Base-by-base conservation (phyloP, 768 basidiomycete species). In the Hemileccinum impolitum region DNA sequence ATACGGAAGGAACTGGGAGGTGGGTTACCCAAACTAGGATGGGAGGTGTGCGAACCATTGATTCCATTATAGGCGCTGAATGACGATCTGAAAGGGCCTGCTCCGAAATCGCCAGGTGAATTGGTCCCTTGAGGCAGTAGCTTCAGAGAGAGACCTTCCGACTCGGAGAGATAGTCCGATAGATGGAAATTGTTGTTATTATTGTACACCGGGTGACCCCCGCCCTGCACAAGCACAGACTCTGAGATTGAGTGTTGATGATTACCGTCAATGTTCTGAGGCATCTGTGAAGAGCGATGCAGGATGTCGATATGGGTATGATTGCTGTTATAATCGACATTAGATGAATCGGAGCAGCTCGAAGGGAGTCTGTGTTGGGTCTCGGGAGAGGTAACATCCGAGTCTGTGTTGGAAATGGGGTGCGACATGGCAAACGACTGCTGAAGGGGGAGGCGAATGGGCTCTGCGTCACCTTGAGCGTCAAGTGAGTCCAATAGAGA, bases 391-490 rank as follows among this genome's bases (percentile, higher is more conserved):
- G 66, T 19, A 31, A 53, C 68, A 17, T 72, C 74, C 36, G 82
- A 77, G 41, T 80, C 78, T 4, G 81, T 72, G 54, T 76, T 75
- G 9, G 82, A 77, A 21, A 76, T 56, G 38, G 81, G 72, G 63
- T 51, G 75, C 63, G 51, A 73, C 72, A 61, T 77, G 68, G 47
- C 68, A 63, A 64, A 81, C 75, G 48, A 77, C 48, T 61, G 65
- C 14, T 55, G 56, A 26, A 56, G 23, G 15, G 61, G 56, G 6
- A 51, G 31, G 30, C 44, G 75, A 48, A 75, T 64, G 40, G 85
- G 86, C 67, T 90, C 87, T 48, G 86, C 78, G 78, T 90, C 88
- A 43, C 84, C 87, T 69, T 88, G 83, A 47, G 84, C 86, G 78
- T 91, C 82, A 63, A 92, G 78, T 36, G 84, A 86, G 68, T 87